phyloP scores from a whole-genome alignment of 148 eudicot species.

The Rhododendron griersonianum region DNA sequence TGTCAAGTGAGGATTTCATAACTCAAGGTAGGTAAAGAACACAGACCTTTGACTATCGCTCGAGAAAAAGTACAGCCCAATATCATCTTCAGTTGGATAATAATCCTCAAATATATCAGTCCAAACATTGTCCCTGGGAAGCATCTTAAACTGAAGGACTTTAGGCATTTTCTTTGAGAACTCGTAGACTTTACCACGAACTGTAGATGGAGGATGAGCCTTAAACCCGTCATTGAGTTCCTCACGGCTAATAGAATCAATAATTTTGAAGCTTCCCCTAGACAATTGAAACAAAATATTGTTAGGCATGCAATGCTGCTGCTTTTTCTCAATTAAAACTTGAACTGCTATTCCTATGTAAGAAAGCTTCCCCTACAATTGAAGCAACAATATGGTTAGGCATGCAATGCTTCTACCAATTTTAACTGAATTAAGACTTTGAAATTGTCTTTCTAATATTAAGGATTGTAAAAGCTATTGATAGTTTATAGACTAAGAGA shows the following conservation, averaged over 20 bases:
- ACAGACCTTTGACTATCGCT: constrained; percentile 28
- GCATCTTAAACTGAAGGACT: constrained; percentile 38
- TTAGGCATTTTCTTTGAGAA: constrained; percentile 48
- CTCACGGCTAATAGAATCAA: constrained; percentile 3
- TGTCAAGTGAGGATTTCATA: not conserved
- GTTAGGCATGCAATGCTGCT: not conserved
- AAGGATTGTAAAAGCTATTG: not conserved
- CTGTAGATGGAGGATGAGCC: constrained; percentile 58
- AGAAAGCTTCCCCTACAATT: not conserved
- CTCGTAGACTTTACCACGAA: constrained; percentile 32
- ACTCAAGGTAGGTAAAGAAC: not conserved
- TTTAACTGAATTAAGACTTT: not conserved
- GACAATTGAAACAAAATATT: constrained; percentile 13
- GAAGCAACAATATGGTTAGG: not conserved
- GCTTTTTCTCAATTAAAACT: not conserved
- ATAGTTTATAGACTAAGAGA: not conserved
- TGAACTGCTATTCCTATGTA: not conserved
- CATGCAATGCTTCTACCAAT: no score
- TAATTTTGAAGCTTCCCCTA: constrained; percentile 61
- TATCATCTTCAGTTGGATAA: constrained; percentile 43
- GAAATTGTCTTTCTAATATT: not conserved
- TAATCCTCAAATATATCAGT: constrained; percentile 35
- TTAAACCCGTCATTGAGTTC: constrained; percentile 22
- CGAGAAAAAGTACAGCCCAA: constrained; percentile 57
- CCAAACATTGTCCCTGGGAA: constrained; percentile 35